Evolutionary conservation across 2,329 filamentous ascomycete genomes (phyloP).

Genomic region (Pseudogymnoascus sp.): DNA sequence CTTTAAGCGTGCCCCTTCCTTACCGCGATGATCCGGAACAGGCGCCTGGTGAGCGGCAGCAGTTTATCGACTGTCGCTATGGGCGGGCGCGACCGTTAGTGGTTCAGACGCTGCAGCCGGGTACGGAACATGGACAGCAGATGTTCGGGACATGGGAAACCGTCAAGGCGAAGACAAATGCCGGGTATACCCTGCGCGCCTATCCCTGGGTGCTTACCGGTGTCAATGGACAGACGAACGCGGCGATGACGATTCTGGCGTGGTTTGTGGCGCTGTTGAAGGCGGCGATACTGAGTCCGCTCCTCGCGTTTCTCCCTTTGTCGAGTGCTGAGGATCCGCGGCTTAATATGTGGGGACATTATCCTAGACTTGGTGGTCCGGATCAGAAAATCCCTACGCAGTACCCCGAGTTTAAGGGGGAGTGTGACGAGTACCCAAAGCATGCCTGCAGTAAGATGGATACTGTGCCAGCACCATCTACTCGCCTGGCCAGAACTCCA

Average conservation of each 20-base stretch:
- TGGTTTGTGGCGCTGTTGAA: background rate
- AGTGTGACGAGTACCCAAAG: background rate
- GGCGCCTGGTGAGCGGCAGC: background rate
- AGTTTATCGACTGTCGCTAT: background rate
- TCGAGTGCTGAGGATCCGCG: background rate
- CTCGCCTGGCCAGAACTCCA: background rate
- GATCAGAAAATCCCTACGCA: background rate
- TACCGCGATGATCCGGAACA: background rate
- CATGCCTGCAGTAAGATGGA: background rate
- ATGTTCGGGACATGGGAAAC: background rate
- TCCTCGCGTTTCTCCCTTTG: background rate
- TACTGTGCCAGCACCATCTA: background rate
- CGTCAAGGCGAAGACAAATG: background rate
- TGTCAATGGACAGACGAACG: background rate
- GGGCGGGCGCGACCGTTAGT: background rate
- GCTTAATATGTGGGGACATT: background rate
- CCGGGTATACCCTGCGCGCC: background rate
- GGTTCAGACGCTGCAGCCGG: background rate
- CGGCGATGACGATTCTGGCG: background rate
- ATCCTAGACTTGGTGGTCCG: no score
- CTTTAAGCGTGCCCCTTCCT: background rate
- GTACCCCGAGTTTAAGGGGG: background rate
- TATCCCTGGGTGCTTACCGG: background rate
- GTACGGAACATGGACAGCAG: background rate
- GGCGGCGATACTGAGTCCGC: background rate